Evolutionary conservation across 257 asterid genomes (phyloP).

Genomic region (Solanum chiquidenum): DNA sequence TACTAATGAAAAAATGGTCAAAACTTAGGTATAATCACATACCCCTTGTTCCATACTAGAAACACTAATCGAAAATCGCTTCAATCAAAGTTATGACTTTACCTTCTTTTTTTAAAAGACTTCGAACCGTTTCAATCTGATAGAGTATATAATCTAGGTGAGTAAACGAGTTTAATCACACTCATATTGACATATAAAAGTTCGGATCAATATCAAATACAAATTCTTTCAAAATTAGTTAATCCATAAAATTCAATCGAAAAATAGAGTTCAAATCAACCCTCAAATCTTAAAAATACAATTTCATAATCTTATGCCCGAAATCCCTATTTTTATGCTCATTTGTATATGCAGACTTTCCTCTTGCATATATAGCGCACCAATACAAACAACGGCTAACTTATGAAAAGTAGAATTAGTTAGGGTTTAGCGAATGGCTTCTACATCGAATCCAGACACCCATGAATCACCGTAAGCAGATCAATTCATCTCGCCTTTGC

Average conservation of each 20-base stretch:
- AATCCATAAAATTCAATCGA: too few species aligned
- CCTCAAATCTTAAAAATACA: too few species aligned
- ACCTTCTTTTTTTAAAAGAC: too few species aligned
- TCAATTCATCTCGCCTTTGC: neutral
- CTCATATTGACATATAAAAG: neutral
- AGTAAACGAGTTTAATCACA: neutral
- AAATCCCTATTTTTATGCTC: neutral
- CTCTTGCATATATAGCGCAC: neutral
- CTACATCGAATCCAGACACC: slow-evolving; percentile 21
- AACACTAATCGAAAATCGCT: neutral
- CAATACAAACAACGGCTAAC: neutral
- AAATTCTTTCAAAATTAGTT: too few species aligned
- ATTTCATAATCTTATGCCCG: too few species aligned
- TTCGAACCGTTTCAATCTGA: neutral
- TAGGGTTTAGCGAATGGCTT: slow-evolving; percentile 7
- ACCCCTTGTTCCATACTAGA: neutral
- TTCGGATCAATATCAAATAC: neutral
- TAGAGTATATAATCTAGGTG: neutral
- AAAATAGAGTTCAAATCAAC: too few species aligned
- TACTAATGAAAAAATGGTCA: neutral
- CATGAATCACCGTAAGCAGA: slow-evolving; percentile 40
- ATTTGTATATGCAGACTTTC: too few species aligned
- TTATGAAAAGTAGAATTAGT: neutral
- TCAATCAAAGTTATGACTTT: neutral
- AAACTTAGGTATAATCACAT: neutral